Evolutionary conservation across 495 filamentous ascomycete species (phyloP), one percentile per base, ranked within the genome.

Genomic region (Trichocladium uniseriatum): DNA sequence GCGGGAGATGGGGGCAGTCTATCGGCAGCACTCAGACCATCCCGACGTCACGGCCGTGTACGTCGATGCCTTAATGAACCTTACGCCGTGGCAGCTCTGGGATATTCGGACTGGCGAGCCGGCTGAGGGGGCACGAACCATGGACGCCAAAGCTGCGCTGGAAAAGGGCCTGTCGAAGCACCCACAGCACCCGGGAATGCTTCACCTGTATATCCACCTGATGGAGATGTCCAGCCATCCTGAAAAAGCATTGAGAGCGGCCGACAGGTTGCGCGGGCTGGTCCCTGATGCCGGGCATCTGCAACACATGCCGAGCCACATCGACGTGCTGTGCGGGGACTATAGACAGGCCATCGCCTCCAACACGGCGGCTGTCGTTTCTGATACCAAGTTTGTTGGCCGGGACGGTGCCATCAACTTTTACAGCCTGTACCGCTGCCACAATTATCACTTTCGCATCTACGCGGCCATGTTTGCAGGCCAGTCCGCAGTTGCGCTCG

Each of bases 381-480:
- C 80, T 6, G 83, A 86, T 57, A 71, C 79, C 46, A 72, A 75
- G 50, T 85, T 76, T 59, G 68, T 85, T 21, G 49, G 58, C 0
- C 63, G 65, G 9, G 65, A 73, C 21, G 73, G 75, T 0, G 54
- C 74, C 16, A 61, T 77, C 16, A 79, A 83, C 52, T 83, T 86
- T 52, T 87, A 87, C 57, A 81, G 74, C 6, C 65, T 87, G 6
- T 87, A 87, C 48, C 71, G 82, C 2, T 70, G 69, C 14, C 83
- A 87, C 59, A 67, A 86, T 48, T 77, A 78, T 45, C 83, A 87
- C 52, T 84, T 82, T 51, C 72, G 74, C 5, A 73, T 87, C 46
- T 87, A 86, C 56, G 81, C 79, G 11, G 83, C 81, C 43, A 84
- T 87, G 83, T 79, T 86, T 43, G 74, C 79, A 0, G 83, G 77